Base-by-base conservation (phyloP, 306 rosid species). In the Gastrolobium villosum region DNA sequence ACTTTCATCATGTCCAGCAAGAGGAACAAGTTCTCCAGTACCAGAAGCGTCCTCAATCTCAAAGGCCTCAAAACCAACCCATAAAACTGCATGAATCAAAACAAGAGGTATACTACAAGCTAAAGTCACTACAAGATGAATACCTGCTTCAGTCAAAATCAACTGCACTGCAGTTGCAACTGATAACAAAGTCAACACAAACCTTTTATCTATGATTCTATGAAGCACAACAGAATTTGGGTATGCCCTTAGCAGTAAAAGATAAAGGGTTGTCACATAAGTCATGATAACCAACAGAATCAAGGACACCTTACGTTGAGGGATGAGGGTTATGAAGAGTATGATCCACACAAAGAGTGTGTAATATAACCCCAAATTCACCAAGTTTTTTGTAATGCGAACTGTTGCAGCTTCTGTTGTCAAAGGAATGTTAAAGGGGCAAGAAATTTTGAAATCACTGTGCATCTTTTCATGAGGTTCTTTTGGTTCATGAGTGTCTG, bases 11-110 rank as follows among this genome's bases (percentile, higher is more conserved):
- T 10, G 3, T 5, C 13, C 46, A 2, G 63, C 43, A 36, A 88
- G 76, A 64, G 89, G 91, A 68, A 59, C 79, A 14, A 76, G 5
- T 74, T 87, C 89, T 53, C 68, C 85, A 4, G 56, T 70, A 80
- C 11, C 75, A 57, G 65, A 32, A 68, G 34, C 85, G 61, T 82
- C 76, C 57, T 68, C 82, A 31, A 43, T 54, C 68, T 77, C 86
- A 77, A 40, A 87, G 70, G 63, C 65, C 72, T 89, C 88, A 4
- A 8, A 80, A 34, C 73, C 52, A 59, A 77, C 46, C 85, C 83
- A 72, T 1, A 91, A 84, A 82, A 86, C 77, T 1, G 96, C 93
- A 87, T 91, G 96, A 70, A 86, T 75, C 88, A 89, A 81, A 76
- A 87, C 49, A 0, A 89, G 0, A 5, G 90, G 93, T 13, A 71